These are phyloP conservation scores for Coniochaeta hoffmannii DNA, from an alignment of 2,329 filamentous ascomycete genomes.

Conservation along the genomic window DNA sequence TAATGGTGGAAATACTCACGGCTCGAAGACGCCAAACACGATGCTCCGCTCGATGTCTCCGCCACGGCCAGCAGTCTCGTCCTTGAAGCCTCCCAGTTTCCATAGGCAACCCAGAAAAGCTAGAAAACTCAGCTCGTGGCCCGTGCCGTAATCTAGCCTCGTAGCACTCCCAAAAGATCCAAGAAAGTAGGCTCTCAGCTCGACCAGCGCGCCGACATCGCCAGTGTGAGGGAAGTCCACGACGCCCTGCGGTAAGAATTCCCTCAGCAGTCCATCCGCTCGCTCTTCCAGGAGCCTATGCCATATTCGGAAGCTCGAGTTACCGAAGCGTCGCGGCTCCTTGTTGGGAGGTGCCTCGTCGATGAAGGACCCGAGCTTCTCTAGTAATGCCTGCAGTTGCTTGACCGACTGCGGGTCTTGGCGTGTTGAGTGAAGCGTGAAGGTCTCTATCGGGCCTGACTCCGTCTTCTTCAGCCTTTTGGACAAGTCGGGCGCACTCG, in stretches of 20 bases:
- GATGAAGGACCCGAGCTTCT: conserved; percentile 57
- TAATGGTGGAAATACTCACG: conserved; percentile 44
- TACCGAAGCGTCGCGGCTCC: conserved; percentile 85
- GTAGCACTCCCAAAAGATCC: conserved; percentile 85
- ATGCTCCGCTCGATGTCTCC: conserved; percentile 67
- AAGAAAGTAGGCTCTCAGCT: conserved; percentile 72
- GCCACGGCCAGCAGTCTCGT: conserved; percentile 30
- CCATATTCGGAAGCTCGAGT: conserved; percentile 85
- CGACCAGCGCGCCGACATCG: conserved; percentile 32
- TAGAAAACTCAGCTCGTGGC: conserved; percentile 90
- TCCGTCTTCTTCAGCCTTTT: conserved; percentile 9
- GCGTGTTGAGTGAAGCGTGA: conserved; percentile 32
- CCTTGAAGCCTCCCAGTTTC: conserved; percentile 76
- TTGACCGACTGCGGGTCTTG: conserved; percentile 49
- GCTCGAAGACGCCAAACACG: conserved; percentile 75
- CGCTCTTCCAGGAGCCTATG: conserved; percentile 58
- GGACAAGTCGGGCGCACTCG: neutral
- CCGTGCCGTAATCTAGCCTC: conserved; percentile 89
- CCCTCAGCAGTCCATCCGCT: conserved; percentile 46
- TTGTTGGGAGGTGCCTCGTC: conserved; percentile 75
- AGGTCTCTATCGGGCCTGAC: conserved; percentile 33
- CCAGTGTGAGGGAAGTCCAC: conserved; percentile 12
- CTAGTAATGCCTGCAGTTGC: conserved; percentile 59
- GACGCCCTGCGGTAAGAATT: conserved; percentile 40
- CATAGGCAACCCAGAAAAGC: conserved; percentile 86